phyloP scores from a whole-genome alignment of 2,329 filamentous ascomycete species.

The Talaromyces sp. region DNA sequence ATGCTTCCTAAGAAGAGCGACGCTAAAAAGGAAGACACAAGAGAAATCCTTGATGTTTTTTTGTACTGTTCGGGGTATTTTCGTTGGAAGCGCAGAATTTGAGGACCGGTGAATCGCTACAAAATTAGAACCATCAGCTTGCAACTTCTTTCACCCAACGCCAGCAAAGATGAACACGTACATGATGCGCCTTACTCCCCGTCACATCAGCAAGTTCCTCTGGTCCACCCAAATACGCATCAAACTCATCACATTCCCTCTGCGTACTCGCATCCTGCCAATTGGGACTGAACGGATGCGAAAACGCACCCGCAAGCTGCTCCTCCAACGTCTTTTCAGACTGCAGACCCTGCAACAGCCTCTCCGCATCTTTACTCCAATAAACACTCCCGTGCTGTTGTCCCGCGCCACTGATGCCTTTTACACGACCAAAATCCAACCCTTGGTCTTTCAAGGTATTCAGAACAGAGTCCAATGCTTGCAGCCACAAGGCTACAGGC shows the following conservation, averaged over 20 bases:
- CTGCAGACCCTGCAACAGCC: slow-evolving; percentile 58
- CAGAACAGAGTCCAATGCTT: slow-evolving; percentile 83
- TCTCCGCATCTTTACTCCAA: slow-evolving; percentile 69
- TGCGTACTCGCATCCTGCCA: slow-evolving; percentile 98
- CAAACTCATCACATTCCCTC: slow-evolving; percentile 83
- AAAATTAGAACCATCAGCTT: not conserved
- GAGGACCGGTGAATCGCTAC: slow-evolving; percentile 91
- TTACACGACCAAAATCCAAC: slow-evolving; percentile 68
- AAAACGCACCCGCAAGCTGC: slow-evolving; percentile 69
- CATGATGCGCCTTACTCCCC: slow-evolving; percentile 91
- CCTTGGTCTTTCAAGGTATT: slow-evolving; percentile 63
- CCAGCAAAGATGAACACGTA: slow-evolving; percentile 46
- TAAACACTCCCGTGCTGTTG: slow-evolving; percentile 98
- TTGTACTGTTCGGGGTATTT: slow-evolving; percentile 77
- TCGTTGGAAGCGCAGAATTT: slow-evolving; percentile 82
- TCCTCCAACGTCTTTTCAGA: slow-evolving; percentile 59
- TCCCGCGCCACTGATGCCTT: slow-evolving; percentile 81
- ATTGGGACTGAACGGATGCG: slow-evolving; percentile 84
- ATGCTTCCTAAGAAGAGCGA: slow-evolving; percentile 80
- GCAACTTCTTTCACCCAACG: slow-evolving; percentile 1
- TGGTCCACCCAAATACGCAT: slow-evolving; percentile 61
- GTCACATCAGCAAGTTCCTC: slow-evolving; percentile 71
- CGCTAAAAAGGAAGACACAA: slow-evolving; percentile 92
- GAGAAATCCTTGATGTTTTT: slow-evolving; percentile 76
- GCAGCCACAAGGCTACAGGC: slow-evolving; percentile 89